Conservation (phyloP, 1,139 yeast genomes). For the Scheffersomyces insectosa region DNA sequence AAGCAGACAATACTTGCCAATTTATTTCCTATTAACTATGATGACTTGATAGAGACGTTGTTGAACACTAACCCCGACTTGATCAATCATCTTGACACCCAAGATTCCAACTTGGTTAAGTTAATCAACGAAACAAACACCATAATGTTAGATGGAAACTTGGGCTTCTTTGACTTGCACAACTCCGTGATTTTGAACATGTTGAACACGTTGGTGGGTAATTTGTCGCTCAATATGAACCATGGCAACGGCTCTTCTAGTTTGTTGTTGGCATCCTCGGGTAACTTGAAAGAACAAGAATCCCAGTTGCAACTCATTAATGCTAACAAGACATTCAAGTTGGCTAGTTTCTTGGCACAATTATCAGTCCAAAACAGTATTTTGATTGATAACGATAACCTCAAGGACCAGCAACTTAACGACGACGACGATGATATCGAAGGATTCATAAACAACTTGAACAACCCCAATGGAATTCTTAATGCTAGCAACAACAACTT, state of each 20-base stretch:
- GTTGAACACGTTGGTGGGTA: conserved; percentile 30
- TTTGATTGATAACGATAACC: conserved; percentile 43
- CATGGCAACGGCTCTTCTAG: conserved; percentile 6
- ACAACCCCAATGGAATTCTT: conserved; percentile 6
- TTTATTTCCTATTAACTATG: conserved; percentile 42
- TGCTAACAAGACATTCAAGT: conserved; percentile 42
- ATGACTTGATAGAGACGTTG: conserved; percentile 45
- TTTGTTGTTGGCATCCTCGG: conserved; percentile 8
- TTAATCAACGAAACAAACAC: conserved; percentile 46
- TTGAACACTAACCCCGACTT: conserved; percentile 48
- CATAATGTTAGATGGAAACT: conserved; percentile 20
- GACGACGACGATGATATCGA: conserved; percentile 48
- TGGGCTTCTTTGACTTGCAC: conserved; percentile 29
- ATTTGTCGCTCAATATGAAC: conserved; percentile 17
- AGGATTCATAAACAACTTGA: conserved; percentile 13
- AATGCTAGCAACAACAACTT: conserved; percentile 24
- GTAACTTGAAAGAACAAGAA: conserved; percentile 8
- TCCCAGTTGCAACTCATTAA: conserved; percentile 2
- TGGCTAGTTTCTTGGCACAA: conserved; percentile 70
- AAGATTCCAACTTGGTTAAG: conserved; percentile 44
- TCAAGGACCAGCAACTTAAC: conserved; percentile 35
- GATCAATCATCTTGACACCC: conserved; percentile 37
- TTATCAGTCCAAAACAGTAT: conserved; percentile 66
- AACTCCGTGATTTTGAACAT: conserved; percentile 28
- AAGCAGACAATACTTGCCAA: conserved; percentile 24